Evolutionary conservation across 768 basidiomycete genomes (phyloP), one percentile per base, ranked within the genome.

Genomic region (Hygrocybe coccinea): DNA sequence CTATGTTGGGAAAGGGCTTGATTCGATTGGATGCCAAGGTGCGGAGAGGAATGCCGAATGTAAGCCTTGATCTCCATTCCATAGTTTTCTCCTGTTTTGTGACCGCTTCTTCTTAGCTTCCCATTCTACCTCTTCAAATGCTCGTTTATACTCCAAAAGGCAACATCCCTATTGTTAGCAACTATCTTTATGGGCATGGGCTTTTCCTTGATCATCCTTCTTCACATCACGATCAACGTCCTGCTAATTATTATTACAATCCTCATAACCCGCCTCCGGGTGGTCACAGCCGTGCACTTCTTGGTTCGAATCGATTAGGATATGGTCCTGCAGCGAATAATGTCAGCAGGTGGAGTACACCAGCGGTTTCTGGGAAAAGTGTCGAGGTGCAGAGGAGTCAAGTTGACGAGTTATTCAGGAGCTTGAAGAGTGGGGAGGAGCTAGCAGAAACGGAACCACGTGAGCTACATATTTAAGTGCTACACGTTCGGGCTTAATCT

Each of bases 61-160:
- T 89, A 73, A 71, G 83, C 69, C 46, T 56, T 60, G 48, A 52
- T 56, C 50, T 52, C 52, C 58, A 55, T 60, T 60, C 14, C 62
- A 47, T 45, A 34, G 62, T 38, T 61, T 54, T 49, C 15, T 12
- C 49, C 52, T 61, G 54, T 61, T 52, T 50, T 33, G 55, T 64
- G 59, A 58, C 37, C 62, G 41, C 33, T 36, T 39, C 29, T 51
- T 50, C 57, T 9, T 69, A 95, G 91, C 78, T 89, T 51, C 88
- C 89, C 47, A 89, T 93, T 53, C 76, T 95, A 44, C 83, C 86
- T 19, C 77, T 97, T 15, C 87, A 88, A 65, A 80, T 97, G 70
- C 82, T 97, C 37, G 84, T 97, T 29, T 95, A 89, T 71, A 95
- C 95, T 5, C 91, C 92, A 4, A 97, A 95, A 68, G 90, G 91